These are phyloP conservation scores for Pistacia atlantica DNA, from an alignment of 345 rosid genomes.

Conservation along the genomic window DNA sequence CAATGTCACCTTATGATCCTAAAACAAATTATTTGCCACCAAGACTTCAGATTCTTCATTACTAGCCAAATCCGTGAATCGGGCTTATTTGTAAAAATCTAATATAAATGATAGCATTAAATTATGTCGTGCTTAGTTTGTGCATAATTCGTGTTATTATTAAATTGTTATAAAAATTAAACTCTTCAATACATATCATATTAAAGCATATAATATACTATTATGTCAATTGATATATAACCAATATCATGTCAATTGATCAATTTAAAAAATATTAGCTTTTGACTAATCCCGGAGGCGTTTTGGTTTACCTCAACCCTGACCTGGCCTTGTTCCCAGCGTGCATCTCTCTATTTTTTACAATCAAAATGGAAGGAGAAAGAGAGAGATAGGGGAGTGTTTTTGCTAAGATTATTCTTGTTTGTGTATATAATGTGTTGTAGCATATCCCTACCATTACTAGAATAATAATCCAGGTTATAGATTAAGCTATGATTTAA, in stretches of 20 bases:
- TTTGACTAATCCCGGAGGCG: constrained; percentile 16
- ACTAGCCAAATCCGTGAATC: constrained; percentile 63
- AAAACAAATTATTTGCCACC: constrained; percentile 47
- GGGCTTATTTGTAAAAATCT: constrained; percentile 33
- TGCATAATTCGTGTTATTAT: too few species aligned
- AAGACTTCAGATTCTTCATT: constrained; percentile 63
- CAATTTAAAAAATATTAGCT: background rate
- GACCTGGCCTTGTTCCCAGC: background rate
- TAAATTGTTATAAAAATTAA: too few species aligned
- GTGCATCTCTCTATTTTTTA: constrained; percentile 5
- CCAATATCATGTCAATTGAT: too few species aligned
- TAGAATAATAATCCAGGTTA: background rate
- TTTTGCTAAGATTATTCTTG: background rate
- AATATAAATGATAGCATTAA: too few species aligned
- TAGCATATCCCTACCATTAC: constrained; percentile 24
- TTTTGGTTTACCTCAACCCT: constrained; percentile 5
- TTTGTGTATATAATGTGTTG: constrained; percentile 18
- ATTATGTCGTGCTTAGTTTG: too few species aligned
- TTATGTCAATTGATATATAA: too few species aligned
- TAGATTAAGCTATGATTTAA: constrained; percentile 2
- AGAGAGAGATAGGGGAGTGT: background rate
- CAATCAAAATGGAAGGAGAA: background rate
- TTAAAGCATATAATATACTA: too few species aligned
- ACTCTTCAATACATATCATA: too few species aligned
- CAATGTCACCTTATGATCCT: constrained; percentile 31